Conservation (phyloP, 371 early-diverging fungal genomes). For the Circinella minor region DNA sequence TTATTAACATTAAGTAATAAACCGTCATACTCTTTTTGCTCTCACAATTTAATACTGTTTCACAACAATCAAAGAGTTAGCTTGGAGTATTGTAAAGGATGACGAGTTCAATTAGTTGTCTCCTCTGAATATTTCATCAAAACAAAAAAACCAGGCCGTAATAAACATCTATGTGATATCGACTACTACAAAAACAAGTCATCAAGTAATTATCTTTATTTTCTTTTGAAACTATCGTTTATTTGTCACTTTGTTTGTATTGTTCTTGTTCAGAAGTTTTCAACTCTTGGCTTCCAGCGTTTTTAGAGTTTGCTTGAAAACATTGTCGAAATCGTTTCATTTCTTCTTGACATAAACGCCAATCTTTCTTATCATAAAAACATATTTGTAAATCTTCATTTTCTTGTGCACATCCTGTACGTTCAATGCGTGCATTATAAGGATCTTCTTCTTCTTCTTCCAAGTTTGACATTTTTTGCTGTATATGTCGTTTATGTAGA, state of each 20-base stretch:
- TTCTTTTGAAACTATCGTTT: too few species aligned
- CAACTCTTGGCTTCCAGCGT: constrained; percentile 51
- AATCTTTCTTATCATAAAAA: constrained; percentile 77
- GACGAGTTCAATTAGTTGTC: too few species aligned
- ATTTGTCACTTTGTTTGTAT: constrained; percentile 2
- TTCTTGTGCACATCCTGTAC: constrained; percentile 75
- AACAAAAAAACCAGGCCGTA: too few species aligned
- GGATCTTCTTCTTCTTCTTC: constrained; percentile 68
- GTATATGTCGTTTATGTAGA: too few species aligned
- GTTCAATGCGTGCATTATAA: constrained; percentile 64
- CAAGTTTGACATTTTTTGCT: constrained; percentile 10
- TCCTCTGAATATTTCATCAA: too few species aligned
- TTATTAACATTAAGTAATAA: too few species aligned
- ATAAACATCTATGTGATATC: too few species aligned
- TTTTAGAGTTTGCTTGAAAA: constrained; percentile 60
- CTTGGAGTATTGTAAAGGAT: too few species aligned
- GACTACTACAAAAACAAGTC: too few species aligned
- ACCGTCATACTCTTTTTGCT: too few species aligned
- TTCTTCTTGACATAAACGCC: constrained; percentile 75
- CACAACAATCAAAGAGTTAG: too few species aligned
- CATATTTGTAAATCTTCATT: constrained; percentile 80
- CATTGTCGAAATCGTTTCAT: constrained; percentile 77
- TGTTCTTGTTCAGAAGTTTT: constrained; percentile 29
- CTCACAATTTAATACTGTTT: too few species aligned
- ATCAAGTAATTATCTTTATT: not conserved